These are phyloP conservation scores for Fusarium abutilonis DNA, from an alignment of 2,329 filamentous ascomycete species.

Conservation along the genomic window DNA sequence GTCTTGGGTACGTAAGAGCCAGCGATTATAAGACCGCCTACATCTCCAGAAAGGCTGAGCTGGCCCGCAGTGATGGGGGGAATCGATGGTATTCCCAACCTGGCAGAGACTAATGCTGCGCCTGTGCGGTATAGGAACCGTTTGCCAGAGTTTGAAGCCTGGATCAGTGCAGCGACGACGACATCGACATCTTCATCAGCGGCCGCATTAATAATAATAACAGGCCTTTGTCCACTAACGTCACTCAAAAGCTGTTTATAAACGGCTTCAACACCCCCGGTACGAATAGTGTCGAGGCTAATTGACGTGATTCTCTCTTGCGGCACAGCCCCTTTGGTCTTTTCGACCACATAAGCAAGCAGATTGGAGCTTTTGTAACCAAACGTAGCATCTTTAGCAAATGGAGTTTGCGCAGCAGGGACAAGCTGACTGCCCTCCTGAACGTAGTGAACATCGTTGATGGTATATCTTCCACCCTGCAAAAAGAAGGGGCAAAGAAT, in stretches of 20 bases:
- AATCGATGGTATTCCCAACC: slow-evolving; percentile 62
- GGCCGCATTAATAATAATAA: slow-evolving; percentile 63
- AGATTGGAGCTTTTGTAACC: slow-evolving; percentile 63
- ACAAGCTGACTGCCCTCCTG: slow-evolving; percentile 55
- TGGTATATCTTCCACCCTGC: slow-evolving; percentile 66
- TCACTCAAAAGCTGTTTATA: slow-evolving; percentile 52
- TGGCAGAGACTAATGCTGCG: slow-evolving; percentile 55
- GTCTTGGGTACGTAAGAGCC: slow-evolving; percentile 69
- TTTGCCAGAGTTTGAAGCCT: slow-evolving; percentile 46
- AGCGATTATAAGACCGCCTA: slow-evolving; percentile 63
- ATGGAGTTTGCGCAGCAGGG: slow-evolving; percentile 61
- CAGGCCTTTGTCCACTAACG: slow-evolving; percentile 45
- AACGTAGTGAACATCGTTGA: slow-evolving; percentile 67
- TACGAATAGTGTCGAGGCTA: slow-evolving; percentile 58
- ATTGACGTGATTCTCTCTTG: slow-evolving; percentile 56
- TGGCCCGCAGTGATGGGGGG: slow-evolving; percentile 59
- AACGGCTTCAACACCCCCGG: slow-evolving; percentile 56
- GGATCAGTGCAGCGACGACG: slow-evolving; percentile 60
- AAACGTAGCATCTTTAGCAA: slow-evolving; percentile 66
- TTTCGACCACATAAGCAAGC: slow-evolving; percentile 61
- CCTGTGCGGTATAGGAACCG: slow-evolving; percentile 53
- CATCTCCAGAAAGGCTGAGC: slow-evolving; percentile 51
- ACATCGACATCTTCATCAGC: slow-evolving; percentile 65
- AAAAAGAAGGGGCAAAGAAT: slow-evolving; percentile 67
- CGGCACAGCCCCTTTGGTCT: slow-evolving; percentile 55